Percentiles rank a stretch among this genome's conserved stretches.
These are phyloP conservation scores for Sarcomyxa edulis DNA, from an alignment of 768 basidiomycete genomes.

Conservation along the genomic window DNA sequence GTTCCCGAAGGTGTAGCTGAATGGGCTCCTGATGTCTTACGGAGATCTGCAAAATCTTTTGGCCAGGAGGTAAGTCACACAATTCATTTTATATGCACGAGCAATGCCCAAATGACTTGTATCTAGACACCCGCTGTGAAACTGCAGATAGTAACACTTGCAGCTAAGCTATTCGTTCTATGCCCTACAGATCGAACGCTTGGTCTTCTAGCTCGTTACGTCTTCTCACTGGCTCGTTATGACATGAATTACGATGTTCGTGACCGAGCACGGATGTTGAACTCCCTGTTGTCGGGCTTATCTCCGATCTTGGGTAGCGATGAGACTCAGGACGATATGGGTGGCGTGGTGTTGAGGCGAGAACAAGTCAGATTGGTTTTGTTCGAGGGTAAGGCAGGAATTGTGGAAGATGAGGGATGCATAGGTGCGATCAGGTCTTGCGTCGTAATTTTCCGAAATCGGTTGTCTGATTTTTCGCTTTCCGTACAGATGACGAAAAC, in stretches of 20 bases:
- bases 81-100: constrained; percentile 2
- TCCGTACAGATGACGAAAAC: constrained; percentile 27
- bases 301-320: constrained; percentile 27
- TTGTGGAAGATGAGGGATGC: constrained; percentile 32
- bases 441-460: too few relatives aligned
- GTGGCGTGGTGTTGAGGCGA: constrained; percentile 72
- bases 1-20: constrained; percentile 54
- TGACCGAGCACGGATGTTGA: constrained; percentile 81
- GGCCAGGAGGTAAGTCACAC: constrained; percentile 49
- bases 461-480: constrained; percentile 6
- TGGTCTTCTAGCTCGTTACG: constrained; percentile 57
- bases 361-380: constrained; percentile 81
- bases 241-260: constrained; percentile 88
- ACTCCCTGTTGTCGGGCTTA: constrained; percentile 59
- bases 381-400: constrained; percentile 66
- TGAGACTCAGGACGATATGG: constrained; percentile 38
- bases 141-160: constrained; percentile 80
- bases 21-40: constrained; percentile 88
- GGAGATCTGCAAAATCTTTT: constrained; percentile 76
- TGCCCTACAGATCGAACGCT: constrained; percentile 49
- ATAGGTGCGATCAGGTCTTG: constrained; percentile 20
- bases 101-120: constrained; percentile 1
- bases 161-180: constrained; percentile 76
- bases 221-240: constrained; percentile 82
- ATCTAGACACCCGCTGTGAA: constrained; percentile 62